Evolutionary conservation across 2,329 filamentous ascomycete genomes (phyloP).

Genomic region (Onygenales sp.): DNA sequence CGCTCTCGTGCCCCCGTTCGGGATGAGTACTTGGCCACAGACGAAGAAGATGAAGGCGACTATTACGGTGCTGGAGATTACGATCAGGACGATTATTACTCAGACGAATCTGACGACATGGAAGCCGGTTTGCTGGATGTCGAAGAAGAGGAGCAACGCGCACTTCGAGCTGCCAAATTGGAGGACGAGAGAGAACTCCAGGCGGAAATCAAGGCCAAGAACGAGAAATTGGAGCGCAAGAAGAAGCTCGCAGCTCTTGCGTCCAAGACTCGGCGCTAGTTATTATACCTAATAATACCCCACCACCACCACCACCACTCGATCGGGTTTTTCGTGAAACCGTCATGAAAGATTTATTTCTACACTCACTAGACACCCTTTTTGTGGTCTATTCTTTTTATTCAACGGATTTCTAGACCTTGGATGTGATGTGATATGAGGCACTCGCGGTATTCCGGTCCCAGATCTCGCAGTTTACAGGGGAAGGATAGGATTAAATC

Average conservation of each 20-base stretch:
- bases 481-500: background rate
- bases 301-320: background rate
- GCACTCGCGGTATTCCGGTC: background rate
- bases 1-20: conserved; percentile 16
- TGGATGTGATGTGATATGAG: background rate
- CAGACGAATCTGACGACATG: conserved; percentile 41
- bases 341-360: background rate
- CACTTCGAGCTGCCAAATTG: conserved; percentile 30
- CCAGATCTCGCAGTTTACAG: background rate
- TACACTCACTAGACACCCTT: background rate
- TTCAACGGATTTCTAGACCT: background rate
- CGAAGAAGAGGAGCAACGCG: conserved; percentile 35
- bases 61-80: conserved; percentile 24
- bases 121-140: conserved; percentile 40
- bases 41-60: conserved; percentile 39
- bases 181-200: conserved; percentile 40
- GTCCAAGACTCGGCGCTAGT: conserved; percentile 21
- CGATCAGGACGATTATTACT: conserved; percentile 31
- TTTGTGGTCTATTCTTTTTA: too few species aligned
- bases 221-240: conserved; percentile 37
- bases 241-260: conserved; percentile 32
- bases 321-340: background rate
- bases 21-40: conserved; percentile 38
- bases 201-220: conserved; percentile 35
- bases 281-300: background rate